Conservation (phyloP, 2,329 filamentous ascomycete species). For the Aspergillus amoenus region DNA sequence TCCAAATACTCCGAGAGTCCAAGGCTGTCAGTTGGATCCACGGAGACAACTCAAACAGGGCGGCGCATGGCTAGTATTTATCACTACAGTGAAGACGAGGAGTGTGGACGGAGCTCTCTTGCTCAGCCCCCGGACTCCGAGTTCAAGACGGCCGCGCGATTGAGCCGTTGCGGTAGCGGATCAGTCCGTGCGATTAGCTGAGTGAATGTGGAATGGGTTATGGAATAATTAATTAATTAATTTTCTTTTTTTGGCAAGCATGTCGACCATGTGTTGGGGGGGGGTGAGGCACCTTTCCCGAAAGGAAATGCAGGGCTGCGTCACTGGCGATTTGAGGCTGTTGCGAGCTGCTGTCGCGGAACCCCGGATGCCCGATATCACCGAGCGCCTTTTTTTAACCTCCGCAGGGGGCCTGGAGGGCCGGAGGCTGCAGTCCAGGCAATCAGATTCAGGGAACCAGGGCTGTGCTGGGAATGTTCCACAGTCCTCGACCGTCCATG, state of each 20-base stretch:
- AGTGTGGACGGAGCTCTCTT: conserved; percentile 5
- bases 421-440: neutral
- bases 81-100: conserved; percentile 3
- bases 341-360: conserved; percentile 12
- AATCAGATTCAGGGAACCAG: neutral
- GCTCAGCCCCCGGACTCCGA: conserved; percentile 24
- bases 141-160: conserved; percentile 13
- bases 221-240: conserved; percentile 5
- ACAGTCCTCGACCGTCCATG: conserved; percentile 12
- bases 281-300: conserved; percentile 11
- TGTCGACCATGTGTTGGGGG: conserved; percentile 23
- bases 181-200: conserved; percentile 20
- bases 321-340: conserved; percentile 23
- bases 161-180: conserved; percentile 24
- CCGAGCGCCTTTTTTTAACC: conserved; percentile 10
- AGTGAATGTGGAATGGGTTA: neutral
- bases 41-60: conserved; percentile 14
- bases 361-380: conserved; percentile 22
- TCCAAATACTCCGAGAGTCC: neutral
- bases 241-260: conserved; percentile 1
- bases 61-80: conserved; percentile 19
- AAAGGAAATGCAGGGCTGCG: conserved; percentile 24
- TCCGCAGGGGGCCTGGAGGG: neutral
- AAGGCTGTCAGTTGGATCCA: conserved; percentile 7
- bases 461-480: conserved; percentile 15